Evolutionary conservation across 2,329 filamentous ascomycete genomes (phyloP).

Genomic region (Fusarium piperis): DNA sequence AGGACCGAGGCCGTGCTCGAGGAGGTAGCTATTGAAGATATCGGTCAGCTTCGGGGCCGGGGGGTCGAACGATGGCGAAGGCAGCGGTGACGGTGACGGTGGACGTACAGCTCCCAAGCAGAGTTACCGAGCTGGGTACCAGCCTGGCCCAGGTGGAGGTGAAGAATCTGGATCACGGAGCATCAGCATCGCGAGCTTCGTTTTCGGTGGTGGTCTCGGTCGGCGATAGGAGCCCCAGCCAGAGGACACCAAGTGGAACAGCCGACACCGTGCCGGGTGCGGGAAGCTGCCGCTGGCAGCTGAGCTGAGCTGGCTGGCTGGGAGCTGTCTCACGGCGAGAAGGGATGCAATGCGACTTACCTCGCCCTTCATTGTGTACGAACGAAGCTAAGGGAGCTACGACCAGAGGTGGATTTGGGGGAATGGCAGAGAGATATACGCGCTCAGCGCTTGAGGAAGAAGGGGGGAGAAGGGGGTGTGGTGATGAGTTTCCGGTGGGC

Average conservation of each 20-base stretch:
- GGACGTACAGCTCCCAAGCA: conserved; percentile 78
- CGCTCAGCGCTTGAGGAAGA: conserved; percentile 48
- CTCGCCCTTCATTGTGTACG: conserved; percentile 65
- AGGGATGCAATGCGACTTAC: conserved; percentile 50
- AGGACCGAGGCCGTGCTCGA: conserved; percentile 74
- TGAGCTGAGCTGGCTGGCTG: conserved; percentile 5
- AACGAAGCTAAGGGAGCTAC: conserved; percentile 35
- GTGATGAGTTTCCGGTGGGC: conserved; percentile 49
- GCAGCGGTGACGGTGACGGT: conserved; percentile 31
- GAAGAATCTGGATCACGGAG: conserved; percentile 62
- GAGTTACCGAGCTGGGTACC: conserved; percentile 79
- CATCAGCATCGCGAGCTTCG: conserved; percentile 26
- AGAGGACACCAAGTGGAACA: conserved; percentile 35
- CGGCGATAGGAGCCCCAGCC: conserved; percentile 5
- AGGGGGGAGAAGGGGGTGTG: conserved; percentile 43
- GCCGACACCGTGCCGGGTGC: conserved; percentile 12
- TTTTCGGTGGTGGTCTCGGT: not conserved
- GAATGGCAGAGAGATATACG: conserved; percentile 43
- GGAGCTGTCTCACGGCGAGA: not conserved
- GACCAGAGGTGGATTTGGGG: conserved; percentile 33
- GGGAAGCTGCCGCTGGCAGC: not conserved
- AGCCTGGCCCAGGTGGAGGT: conserved; percentile 74
- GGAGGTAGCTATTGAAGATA: conserved; percentile 66
- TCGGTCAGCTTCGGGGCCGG: conserved; percentile 36
- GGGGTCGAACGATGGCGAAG: not conserved